Base-by-base conservation (phyloP, 306 rosid genomes). In the Acacia confusa region DNA sequence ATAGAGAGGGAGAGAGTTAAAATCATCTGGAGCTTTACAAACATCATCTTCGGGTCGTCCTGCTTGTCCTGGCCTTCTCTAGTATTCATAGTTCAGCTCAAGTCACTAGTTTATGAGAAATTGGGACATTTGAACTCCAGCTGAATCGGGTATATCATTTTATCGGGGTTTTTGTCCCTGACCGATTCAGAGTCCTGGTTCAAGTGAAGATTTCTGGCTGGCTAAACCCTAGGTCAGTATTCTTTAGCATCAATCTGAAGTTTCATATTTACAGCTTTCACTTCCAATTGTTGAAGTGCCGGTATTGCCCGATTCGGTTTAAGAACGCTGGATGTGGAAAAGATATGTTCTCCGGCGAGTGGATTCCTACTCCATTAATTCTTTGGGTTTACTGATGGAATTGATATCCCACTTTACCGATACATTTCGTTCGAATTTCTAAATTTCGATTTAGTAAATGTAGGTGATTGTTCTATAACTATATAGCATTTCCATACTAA, bases 161-260 rank as follows among this genome's bases (percentile, higher is more conserved):
- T 75, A 52, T 17, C 72, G 28, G 81, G 65, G 43, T 53, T n/a
- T 14, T 16, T 77, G 53, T 13, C 70, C 64, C 77, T 55, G 80
- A 78, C 80, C 52, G 7, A 30, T 75, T 88, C 90, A 80, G 95
- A 89, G 67, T 25, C 47, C 81, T 74, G 76, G 77, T 82, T 86
- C 81, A 28, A 67, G 58, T 74, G 22, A 38, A 41, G 63, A 61
- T 79, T 71, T 12, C 47, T 79, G 22, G 44, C 50, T 81, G 24
- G n/a, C 43, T 64, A 83, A 92, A 88, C 91, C 92, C 93, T 89
- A 87, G 84, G 85, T 90, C 85, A 72, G 84, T 76, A 12, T 32
- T 58, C 12, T 38, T 41, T 15, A 55, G 50, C 11, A 43, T 44
- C 78, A 80, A 70, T 71, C 64, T 14, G 13, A 24, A 3, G 16